Base-by-base conservation (phyloP, 208 protist species). In the Leishmania tarentolae region DNA sequence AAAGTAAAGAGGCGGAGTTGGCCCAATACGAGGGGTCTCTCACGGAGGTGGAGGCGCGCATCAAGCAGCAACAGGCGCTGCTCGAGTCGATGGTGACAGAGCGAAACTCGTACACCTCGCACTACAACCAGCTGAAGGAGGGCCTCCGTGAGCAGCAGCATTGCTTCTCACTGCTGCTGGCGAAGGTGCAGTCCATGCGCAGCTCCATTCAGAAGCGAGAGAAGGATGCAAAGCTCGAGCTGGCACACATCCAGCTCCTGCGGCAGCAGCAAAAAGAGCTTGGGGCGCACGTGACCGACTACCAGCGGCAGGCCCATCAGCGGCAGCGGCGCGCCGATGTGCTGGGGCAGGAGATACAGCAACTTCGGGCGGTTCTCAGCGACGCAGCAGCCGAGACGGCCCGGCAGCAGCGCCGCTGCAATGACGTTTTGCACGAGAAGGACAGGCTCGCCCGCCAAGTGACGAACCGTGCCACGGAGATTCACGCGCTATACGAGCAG, bases 21-120 rank as follows among this genome's bases (percentile, higher is more conserved):
- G 80, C 83, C 21, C 93, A 99, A 53, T 79, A 98, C 4, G 87
- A 99, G 81, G 95, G 95, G 83, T 75, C 90, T 56, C 77, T 97
- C 35, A 74, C 80, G 5, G 96, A 98, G 44, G 85, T 89, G 84
- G 92, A 94, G 83, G 79, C 70, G 1, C 81, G 87, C 15, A 79
- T 96, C 37, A 81, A 86, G 68, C 90, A 92, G 87, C 88, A 94
- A 81, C 96, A 98, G 75, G 88, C 78, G 59, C 61, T 92, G n/a
- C 89, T 99, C 24, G 98, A 99, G 73, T 87, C 95, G 46, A 95
- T 99, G 50, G 81, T 99, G 37, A 83, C 88, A 35, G 99, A 99
- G 80, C 90, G 99, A 46, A 99, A 99, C 86, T 82, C 98, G 5
- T 99, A 99, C 86, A 98, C 92, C 47, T 99, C 99, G 83, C 98